Evolutionary conservation across 371 early-diverging fungal genomes (phyloP), one percentile per base, ranked within the genome.

Genomic region (Capillidium heterosporum): DNA sequence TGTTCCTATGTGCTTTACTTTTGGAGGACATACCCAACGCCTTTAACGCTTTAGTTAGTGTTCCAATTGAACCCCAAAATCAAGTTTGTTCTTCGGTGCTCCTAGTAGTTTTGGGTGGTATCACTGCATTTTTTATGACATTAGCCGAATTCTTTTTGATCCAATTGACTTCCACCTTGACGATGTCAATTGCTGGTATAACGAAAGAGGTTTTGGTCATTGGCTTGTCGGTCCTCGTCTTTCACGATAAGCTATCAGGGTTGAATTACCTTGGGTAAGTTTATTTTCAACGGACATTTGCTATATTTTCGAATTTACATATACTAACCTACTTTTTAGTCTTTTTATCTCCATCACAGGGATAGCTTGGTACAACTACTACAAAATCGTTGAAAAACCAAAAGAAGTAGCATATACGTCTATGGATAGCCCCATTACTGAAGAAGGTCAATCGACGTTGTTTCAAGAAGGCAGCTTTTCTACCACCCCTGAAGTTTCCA

Each of bases 181-280:
- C 92, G 0, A 65, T 94, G 40, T 85, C 88, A 24, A 82, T 94
- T 1, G 88, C 87, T 2, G 93, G 93, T 2, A 88, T 91, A 56
- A 73, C 81, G 57, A 92, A 91, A 60, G 81, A 55, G 28, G 40
- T 55, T 53, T 17, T 53, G 11, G 29, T 31, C 5, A 53, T 53
- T 19, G 53, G 27, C 24, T 27, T 53, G 4, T 53, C 53, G 10
- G 53, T 53, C n/a, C 26, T 53, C 7, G 17, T 53, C 15, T 53
- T 53, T 39, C 21, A 53, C 4, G 53, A 53, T 35, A 53, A 11
- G n/a, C 29, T 53, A 21, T 35, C 35, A 15, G n/a, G 11, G 8
- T 32, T 53, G 10, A 53, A 53, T 35, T 53, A 53, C 35, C 11
- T 53, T 40, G 53, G 53, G 53, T 53, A 53, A 53, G n/a, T 53